Evolutionary conservation across 202 grass and related monocot species (phyloP), one percentile per base, ranked within the genome.

Genomic region (Zizania palustris): DNA sequence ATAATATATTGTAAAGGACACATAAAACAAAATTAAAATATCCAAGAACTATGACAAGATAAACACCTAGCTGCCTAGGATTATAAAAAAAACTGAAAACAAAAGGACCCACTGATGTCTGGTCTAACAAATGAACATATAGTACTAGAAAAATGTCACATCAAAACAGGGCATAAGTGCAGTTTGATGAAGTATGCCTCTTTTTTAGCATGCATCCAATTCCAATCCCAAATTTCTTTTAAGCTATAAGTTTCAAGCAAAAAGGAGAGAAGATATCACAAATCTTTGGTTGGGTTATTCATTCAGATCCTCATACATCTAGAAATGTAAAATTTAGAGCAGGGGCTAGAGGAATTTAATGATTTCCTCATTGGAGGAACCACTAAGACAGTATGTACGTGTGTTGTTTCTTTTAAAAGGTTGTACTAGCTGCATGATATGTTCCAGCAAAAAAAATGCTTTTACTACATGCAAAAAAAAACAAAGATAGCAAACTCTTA

Each of bases 371-470:
- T 43, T 35, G 8, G 9, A 57, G 45, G 3, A 38, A 72, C 18
- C 8, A 6, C 22, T 39, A 75, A 9, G 48, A 28, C 28, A 7
- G 21, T 56, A 78, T 43, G 41, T 39, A 55, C 5, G 44, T 7
- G 21, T 85, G 53, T 21, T 16, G 9, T 40, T 49, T 35, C 14
- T 36, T 19, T 13, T 7, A 49, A 49, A 36, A 50, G 9, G 3
- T 59, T 35, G 15, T 1, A n/a, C 8, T 74, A 74, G 22, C 41
- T 37, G 60, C 21, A 22, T 35, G 55, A 61, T 48, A 63, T 63
- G 59, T 33, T 63, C 59, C 73, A 69, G 65, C 41, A 38, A 69
- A 4, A 13, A 67, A 67, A 67, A 14, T 16, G 40, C 13, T 28
- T 12, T 38, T 38, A 4, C 11, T 68, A 43, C 48, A 37, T 37